Percentiles rank a stretch among this genome's conserved stretches.
Evolutionary conservation across 495 filamentous ascomycete species (phyloP).

Genomic region (Melanomma pulvis-pyrius): DNA sequence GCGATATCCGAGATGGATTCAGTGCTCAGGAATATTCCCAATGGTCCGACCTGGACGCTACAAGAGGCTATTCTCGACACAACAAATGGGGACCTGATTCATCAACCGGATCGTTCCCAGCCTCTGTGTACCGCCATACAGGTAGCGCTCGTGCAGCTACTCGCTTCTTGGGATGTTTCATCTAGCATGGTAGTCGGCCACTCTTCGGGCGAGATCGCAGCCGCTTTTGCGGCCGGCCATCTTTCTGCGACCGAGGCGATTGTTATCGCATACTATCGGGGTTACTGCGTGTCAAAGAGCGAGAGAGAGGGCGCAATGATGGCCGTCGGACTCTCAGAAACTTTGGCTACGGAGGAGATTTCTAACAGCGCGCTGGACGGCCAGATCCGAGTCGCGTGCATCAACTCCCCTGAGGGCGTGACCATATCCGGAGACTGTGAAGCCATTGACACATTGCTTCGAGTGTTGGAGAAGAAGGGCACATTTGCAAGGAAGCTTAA

Average conservation of each 20-base stretch:
- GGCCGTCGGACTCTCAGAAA: slow-evolving; percentile 1
- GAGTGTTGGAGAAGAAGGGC: background rate
- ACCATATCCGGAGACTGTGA: slow-evolving; percentile 20
- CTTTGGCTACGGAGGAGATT: background rate
- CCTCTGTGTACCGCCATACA: slow-evolving; percentile 30
- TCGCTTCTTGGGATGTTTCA: background rate
- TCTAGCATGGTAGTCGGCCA: slow-evolving; percentile 18
- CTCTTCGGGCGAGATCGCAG: slow-evolving; percentile 27
- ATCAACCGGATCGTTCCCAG: slow-evolving; percentile 17
- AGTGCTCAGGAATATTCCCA: slow-evolving; percentile 3
- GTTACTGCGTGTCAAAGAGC: background rate
- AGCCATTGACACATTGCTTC: background rate
- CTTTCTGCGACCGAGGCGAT: slow-evolving; percentile 5
- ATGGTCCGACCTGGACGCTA: slow-evolving; percentile 12
- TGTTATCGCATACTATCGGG: slow-evolving; percentile 13
- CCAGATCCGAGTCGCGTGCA: slow-evolving; percentile 4
- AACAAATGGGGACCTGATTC: background rate
- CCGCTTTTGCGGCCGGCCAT: slow-evolving; percentile 21
- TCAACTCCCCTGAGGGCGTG: slow-evolving; percentile 11
- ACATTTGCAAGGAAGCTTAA: background rate
- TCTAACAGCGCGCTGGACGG: background rate
- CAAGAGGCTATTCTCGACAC: slow-evolving; percentile 8
- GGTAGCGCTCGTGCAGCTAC: slow-evolving; percentile 17
- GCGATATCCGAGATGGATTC: slow-evolving; percentile 3
- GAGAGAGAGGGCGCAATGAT: slow-evolving; percentile 14